These are phyloP conservation scores for Allium sativum DNA, from an alignment of 106 monocot species.

Conservation along the genomic window DNA sequence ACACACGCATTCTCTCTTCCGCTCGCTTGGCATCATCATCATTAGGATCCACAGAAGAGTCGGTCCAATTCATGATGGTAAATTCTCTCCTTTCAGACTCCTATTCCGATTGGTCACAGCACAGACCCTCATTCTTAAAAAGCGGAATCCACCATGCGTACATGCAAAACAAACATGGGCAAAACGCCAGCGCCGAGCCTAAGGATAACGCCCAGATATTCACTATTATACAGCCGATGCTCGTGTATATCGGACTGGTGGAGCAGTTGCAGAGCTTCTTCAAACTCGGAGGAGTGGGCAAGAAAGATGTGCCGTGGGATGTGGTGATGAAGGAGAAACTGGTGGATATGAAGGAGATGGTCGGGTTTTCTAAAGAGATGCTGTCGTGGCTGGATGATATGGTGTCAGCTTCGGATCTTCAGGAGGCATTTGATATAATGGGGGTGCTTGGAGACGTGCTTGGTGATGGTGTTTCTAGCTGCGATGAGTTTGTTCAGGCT, in stretches of 20 bases:
- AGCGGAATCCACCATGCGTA: slow-evolving; percentile 81
- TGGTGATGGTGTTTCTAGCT: slow-evolving; percentile 43
- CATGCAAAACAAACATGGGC: slow-evolving; percentile 70
- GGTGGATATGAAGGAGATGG: slow-evolving; percentile 87
- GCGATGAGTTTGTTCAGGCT: slow-evolving; percentile 74
- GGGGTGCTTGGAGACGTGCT: slow-evolving; percentile 49
- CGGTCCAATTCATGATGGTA: slow-evolving; percentile 99
- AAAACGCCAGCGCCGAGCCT: slow-evolving; percentile 3
- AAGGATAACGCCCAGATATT: slow-evolving; percentile 41
- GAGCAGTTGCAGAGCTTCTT: slow-evolving; percentile 91
- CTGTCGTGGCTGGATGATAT: slow-evolving; percentile 93
- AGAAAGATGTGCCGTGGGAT: slow-evolving; percentile 56
- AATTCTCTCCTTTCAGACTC: slow-evolving; percentile 82
- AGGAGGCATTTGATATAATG: slow-evolving; percentile 86
- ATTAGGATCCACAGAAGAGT: slow-evolving; percentile 40
- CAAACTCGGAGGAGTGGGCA: slow-evolving; percentile 28
- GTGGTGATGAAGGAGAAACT: slow-evolving; percentile 73
- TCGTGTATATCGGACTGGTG: slow-evolving; percentile 81
- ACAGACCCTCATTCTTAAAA: slow-evolving; percentile 61
- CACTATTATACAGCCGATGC: slow-evolving; percentile 61
- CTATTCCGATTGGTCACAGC: slow-evolving; percentile 69
- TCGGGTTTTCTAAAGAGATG: slow-evolving; percentile 65
- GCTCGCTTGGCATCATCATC: slow-evolving; percentile 39
- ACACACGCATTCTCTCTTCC: slow-evolving; percentile 43
- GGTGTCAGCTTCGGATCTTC: slow-evolving; percentile 50